Base-by-base conservation (phyloP, 805 yeast genomes). In the Ogataea zsoltii region DNA sequence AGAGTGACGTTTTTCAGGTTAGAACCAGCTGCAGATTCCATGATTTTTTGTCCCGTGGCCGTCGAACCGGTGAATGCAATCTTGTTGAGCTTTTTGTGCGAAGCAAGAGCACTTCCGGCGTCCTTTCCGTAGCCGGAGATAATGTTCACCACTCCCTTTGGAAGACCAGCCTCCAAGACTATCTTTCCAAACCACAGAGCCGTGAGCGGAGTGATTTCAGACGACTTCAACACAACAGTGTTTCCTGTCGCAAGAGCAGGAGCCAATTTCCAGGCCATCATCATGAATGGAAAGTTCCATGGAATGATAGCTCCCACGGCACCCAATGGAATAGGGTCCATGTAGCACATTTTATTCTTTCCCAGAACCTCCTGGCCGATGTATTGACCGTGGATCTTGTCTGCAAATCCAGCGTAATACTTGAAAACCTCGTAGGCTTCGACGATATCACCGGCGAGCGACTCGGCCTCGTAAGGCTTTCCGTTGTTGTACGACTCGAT, bases 1-100 rank as follows among this genome's bases (percentile, higher is more conserved):
- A 79, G 68, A 17, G 83, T 76, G 31, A 78, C 82, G 30, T 79
- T 79, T 61, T 79, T 79, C 62, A 78, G 63, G 63, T 77, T 77
- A 10, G 62, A 54, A 61, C 58, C 74, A 9, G 88, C 84, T 56
- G 89, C 86, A 55, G 76, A 73, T 56, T 76, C 75, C 81, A 85
- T 84, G 53, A 85, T 82, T 58, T 68, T 70, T 63, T 80, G 80
- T 66, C 94, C 94, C 45, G 85, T 76, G 42, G 77, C 79, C 32
- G 92, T 85, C 21, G 92, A 85, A 56, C 94, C 94, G 40, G 94
- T 85, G 70, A 85, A 85, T 3, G 91, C 88, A 57, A 85, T 73
- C 67, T 85, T 85, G 61, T 80, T 79, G 53, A 85, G 76, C 54
- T 70, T 76, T 50, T 80, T 82, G 65, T 85, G 91, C 48, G 72